Evolutionary conservation across 2,329 filamentous ascomycete species (phyloP).

Genomic region (Claviceps sp.): DNA sequence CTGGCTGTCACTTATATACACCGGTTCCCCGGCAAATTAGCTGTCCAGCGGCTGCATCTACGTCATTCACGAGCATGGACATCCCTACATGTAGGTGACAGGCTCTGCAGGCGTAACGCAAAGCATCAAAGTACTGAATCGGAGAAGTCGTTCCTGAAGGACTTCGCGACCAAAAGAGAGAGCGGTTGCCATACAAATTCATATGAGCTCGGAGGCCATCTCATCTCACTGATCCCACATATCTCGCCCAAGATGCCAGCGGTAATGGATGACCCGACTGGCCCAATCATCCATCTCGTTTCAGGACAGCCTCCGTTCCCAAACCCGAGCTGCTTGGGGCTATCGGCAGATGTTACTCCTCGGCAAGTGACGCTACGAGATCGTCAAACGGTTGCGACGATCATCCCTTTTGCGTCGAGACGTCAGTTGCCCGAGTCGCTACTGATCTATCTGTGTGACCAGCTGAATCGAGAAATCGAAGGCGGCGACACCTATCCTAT

Average conservation of each 20-base stretch:
- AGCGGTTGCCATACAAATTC: neutral
- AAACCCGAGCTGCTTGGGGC: slow-evolving; percentile 43
- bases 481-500: slow-evolving; percentile 88
- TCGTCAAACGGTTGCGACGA: slow-evolving; percentile 68
- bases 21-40: neutral
- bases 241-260: slow-evolving; percentile 43
- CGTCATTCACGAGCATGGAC: neutral
- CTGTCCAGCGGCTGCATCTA: neutral
- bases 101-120: neutral
- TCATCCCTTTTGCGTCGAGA: slow-evolving; percentile 69
- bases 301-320: slow-evolving; percentile 55
- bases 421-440: slow-evolving; percentile 64
- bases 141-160: neutral
- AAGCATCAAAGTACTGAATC: neutral
- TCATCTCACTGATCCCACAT: neutral
- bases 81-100: neutral
- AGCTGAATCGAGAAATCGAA: slow-evolving; percentile 82
- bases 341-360: slow-evolving; percentile 56
- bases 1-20: too few species aligned
- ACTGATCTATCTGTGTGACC: slow-evolving; percentile 64
- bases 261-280: slow-evolving; percentile 63
- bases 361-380: slow-evolving; percentile 73
- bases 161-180: neutral
- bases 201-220: neutral
- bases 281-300: slow-evolving; percentile 55